Evolutionary conservation across 2,329 filamentous ascomycete genomes (phyloP).

Genomic region (Diaporthe amygdali): DNA sequence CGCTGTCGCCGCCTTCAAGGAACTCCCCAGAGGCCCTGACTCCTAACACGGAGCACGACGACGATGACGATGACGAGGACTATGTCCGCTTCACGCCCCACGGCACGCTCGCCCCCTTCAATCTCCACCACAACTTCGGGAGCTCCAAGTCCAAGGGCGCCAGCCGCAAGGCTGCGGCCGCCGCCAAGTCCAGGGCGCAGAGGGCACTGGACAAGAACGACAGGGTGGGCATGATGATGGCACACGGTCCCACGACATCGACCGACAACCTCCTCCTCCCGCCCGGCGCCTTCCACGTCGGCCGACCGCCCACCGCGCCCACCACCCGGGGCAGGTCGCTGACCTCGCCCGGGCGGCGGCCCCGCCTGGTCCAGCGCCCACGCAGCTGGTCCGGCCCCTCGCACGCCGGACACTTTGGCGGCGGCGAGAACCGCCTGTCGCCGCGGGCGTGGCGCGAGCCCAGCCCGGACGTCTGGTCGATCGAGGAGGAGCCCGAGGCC

Average conservation of each 20-base stretch:
- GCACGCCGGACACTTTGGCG: neutral
- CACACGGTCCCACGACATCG: constrained; percentile 1
- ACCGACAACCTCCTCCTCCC: constrained; percentile 39
- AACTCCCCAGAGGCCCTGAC: constrained; percentile 50
- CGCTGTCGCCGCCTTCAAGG: constrained; percentile 36
- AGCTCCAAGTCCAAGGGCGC: constrained; percentile 22
- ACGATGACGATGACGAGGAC: constrained; percentile 54
- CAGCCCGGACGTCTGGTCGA: constrained; percentile 65
- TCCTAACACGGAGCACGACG: constrained; percentile 27
- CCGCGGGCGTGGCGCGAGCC: constrained; percentile 61
- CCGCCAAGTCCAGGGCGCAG: constrained; percentile 26
- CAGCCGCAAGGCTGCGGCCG: constrained; percentile 20
- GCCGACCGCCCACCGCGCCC: constrained; percentile 14
- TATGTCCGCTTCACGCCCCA: constrained; percentile 45
- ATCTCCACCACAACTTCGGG: constrained; percentile 11
- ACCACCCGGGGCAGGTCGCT: constrained; percentile 32
- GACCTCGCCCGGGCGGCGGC: constrained; percentile 37
- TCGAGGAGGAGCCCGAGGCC: constrained; percentile 64
- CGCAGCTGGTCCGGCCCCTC: constrained; percentile 31
- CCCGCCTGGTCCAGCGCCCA: constrained; percentile 35
- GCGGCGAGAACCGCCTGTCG: constrained; percentile 37
- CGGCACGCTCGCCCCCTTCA: constrained; percentile 36
- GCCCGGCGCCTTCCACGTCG: constrained; percentile 17
- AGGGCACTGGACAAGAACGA: constrained; percentile 10
- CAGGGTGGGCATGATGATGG: constrained; percentile 24